phyloP scores from a whole-genome alignment of 768 basidiomycete species.

The Boletales sp. region DNA sequence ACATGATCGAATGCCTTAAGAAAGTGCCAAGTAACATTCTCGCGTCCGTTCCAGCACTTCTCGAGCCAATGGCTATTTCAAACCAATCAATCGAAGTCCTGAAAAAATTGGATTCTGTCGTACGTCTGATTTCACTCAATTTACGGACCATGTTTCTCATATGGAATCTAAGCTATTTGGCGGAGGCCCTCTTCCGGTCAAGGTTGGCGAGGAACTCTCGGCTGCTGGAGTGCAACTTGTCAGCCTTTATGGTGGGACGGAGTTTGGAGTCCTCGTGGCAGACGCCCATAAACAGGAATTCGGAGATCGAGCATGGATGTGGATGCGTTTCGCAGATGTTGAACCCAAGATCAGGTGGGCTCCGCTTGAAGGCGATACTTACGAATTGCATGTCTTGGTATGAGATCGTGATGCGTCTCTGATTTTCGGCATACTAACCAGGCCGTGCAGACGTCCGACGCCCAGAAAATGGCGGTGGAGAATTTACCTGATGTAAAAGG shows the following conservation, averaged over 20 bases:
- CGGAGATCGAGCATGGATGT: conserved; percentile 33
- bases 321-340: conserved; percentile 28
- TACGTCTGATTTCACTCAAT: conserved; percentile 12
- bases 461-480: conserved; percentile 15
- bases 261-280: conserved; percentile 15
- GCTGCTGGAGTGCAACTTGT: conserved; percentile 32
- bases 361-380: conserved; percentile 32
- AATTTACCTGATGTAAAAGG: conserved; percentile 39
- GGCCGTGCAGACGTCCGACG: conserved; percentile 4
- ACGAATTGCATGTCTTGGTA: conserved; percentile 39
- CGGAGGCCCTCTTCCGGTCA: conserved; percentile 37
- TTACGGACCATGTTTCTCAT: background rate
- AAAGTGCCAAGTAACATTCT: conserved; percentile 28
- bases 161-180: conserved; percentile 28
- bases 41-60: conserved; percentile 36
- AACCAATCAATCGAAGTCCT: conserved; percentile 23
- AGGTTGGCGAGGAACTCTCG: conserved; percentile 32
- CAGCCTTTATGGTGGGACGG: conserved; percentile 37
- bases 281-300: conserved; percentile 3
- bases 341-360: conserved; percentile 24
- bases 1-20: conserved; percentile 34
- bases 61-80: conserved; percentile 35
- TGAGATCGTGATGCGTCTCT: background rate
- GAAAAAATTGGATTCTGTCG: conserved; percentile 25
- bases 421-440: background rate